A percentile compares a stretch with the other conserved stretches of the same genome.
Conservation (phyloP, 2,329 filamentous ascomycete genomes). For the Colletotrichum filicis region DNA sequence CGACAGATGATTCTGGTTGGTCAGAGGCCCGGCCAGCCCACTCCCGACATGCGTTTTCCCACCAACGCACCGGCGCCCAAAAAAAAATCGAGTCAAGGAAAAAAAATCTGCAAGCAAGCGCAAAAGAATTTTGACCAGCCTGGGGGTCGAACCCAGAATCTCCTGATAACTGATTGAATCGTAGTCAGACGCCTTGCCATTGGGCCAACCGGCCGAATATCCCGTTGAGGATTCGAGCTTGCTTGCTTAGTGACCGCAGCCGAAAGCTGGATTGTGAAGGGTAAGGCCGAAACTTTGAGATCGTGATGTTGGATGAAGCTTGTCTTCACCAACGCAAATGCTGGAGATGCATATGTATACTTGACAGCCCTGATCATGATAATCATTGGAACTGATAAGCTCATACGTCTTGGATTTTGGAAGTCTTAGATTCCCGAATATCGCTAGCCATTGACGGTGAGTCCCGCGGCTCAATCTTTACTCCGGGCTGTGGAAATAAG, state of each 20-base stretch:
- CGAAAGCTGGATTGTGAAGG: neutral
- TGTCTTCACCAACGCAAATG: too few species aligned
- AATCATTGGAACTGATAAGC: too few species aligned
- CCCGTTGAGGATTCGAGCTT: neutral
- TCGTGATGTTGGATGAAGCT: neutral
- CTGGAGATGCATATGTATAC: too few species aligned
- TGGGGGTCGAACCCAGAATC: slow-evolving; percentile 36
- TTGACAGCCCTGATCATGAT: too few species aligned
- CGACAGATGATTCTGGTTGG: neutral
- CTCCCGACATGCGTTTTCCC: neutral
- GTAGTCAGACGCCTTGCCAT: slow-evolving; percentile 57
- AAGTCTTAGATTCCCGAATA: too few species aligned
- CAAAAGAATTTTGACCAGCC: slow-evolving; percentile 25
- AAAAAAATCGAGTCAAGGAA: neutral
- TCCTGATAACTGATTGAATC: slow-evolving; percentile 38
- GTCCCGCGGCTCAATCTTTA: too few species aligned
- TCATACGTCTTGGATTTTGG: too few species aligned
- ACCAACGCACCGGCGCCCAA: neutral
- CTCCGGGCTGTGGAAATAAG: too few species aligned
- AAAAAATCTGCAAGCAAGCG: neutral
- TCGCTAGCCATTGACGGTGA: too few species aligned
- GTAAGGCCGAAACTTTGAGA: neutral
- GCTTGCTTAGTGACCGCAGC: fast-evolving
- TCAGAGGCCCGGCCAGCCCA: neutral
- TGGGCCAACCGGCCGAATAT: slow-evolving; percentile 43